Evolutionary conservation across 179 eudicot species (phyloP).

Genomic region (Silene vulgaris): DNA sequence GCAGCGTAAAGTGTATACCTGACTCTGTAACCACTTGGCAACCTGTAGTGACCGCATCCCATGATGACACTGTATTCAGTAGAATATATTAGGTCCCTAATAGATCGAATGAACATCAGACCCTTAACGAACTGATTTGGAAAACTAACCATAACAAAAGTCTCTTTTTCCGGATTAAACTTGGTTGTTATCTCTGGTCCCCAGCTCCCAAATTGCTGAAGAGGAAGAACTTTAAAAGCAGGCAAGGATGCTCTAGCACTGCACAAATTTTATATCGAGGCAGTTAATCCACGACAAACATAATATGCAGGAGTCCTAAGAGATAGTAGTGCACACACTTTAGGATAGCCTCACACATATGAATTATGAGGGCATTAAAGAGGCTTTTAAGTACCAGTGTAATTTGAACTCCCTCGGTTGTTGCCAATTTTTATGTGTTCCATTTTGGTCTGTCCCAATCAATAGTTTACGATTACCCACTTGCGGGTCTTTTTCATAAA

Average conservation of each 20-base stretch:
- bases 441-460: no score
- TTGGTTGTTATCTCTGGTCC: conserved; percentile 78
- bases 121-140: neutral
- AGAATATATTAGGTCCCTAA: conserved; percentile 11
- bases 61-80: conserved; percentile 77
- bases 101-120: neutral
- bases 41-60: conserved; percentile 90
- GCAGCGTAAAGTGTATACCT: conserved; percentile 38
- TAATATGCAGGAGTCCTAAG: no score
- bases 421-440: no score
- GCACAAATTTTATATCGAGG: conserved; percentile 18
- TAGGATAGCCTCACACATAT: neutral
- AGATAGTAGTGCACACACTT: neutral
- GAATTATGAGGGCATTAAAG: neutral
- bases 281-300: neutral
- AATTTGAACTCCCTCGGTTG: no score
- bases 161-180: conserved; percentile 76
- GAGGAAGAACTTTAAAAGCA: conserved; percentile 84
- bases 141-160: conserved; percentile 75
- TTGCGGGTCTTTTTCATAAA: no score
- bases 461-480: no score
- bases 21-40: conserved; percentile 93
- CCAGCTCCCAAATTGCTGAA: conserved; percentile 89
- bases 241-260: conserved; percentile 79
- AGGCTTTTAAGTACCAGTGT: neutral